Evolutionary conservation across 495 filamentous ascomycete species (phyloP), one percentile per base, ranked within the genome.

Genomic region (Penicillium malachiteum): DNA sequence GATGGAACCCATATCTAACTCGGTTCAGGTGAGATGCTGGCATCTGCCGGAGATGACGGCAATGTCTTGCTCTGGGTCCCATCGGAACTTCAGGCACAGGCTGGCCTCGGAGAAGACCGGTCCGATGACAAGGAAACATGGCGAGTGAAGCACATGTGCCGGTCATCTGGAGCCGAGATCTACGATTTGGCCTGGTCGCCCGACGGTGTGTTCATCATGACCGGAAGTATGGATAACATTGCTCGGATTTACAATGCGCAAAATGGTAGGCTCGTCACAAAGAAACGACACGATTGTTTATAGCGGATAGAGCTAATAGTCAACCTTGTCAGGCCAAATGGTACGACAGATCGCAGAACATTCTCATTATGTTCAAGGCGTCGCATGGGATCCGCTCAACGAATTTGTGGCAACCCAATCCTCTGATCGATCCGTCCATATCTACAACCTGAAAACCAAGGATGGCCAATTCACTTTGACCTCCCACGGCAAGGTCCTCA

Each of bases 181-280:
- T 99, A 97, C 68, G 94, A 99, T 67, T 76, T 99, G 54, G 94
- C 94, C 39, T 99, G 94, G 94, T 96, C 94, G 18, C 94, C 94
- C 9, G 94, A 99, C 75, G 93, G 90, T 18, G 80, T 89, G 31
- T 96, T 92, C 74, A 96, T 97, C 75, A 96, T 99, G 58, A 96
- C 92, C 16, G 94, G 94, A 5, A 97, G 95, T 71, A 97, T 97
- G 92, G 94, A 99, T 72, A 99, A 99, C 70, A 85, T 97, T 65
- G 92, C 95, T 45, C 80, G 94, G 41, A 97, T 99, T 56, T 97
- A 96, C 78, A 96, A 96, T 71, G 91, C 93, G 48, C 86, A 90
- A 54, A 96, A 87, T 56, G 94, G 94, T 96, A 74, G 30, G 39
- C 54, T 34, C 12, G 18, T 38, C 11, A 11, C 5, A 5, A 30